A percentile compares a stretch with the other conserved stretches of the same genome.
These are phyloP conservation scores for Blastobotrys terrestris DNA, from an alignment of 805 yeast genomes.

Conservation along the genomic window DNA sequence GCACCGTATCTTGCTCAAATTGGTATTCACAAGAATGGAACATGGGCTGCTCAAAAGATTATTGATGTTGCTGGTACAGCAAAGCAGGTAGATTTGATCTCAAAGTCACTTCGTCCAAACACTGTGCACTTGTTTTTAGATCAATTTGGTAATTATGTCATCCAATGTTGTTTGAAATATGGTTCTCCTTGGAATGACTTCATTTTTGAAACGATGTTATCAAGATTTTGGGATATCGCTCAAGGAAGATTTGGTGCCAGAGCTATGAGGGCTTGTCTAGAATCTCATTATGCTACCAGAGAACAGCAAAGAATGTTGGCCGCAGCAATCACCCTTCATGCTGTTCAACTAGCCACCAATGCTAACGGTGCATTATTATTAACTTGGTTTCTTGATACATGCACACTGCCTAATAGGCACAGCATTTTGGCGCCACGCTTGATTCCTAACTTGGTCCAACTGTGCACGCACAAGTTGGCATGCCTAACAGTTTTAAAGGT, in stretches of 20 bases:
- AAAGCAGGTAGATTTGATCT: constrained; percentile 59
- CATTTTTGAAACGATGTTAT: constrained; percentile 74
- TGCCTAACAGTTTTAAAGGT: constrained; percentile 76
- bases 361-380: constrained; percentile 83
- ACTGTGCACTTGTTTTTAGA: constrained; percentile 84
- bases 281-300: constrained; percentile 58
- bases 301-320: constrained; percentile 72
- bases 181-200: constrained; percentile 86
- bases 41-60: constrained; percentile 98
- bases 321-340: constrained; percentile 68
- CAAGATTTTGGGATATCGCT: constrained; percentile 72
- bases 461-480: constrained; percentile 80
- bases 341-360: constrained; percentile 73
- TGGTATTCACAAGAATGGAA: constrained; percentile 95
- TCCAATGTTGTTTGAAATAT: constrained; percentile 89
- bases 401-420: constrained; percentile 59
- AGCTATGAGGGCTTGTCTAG: constrained; percentile 89
- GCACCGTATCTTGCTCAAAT: constrained; percentile 80
- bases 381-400: constrained; percentile 93
- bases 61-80: constrained; percentile 65
- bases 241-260: constrained; percentile 92
- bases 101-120: constrained; percentile 67
- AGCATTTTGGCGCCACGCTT: constrained; percentile 56
- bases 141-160: constrained; percentile 94
- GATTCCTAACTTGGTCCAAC: constrained; percentile 51